Evolutionary conservation across 2,329 filamentous ascomycete genomes (phyloP), one percentile per base, ranked within the genome.

Genomic region (Paecilomyces niveus): DNA sequence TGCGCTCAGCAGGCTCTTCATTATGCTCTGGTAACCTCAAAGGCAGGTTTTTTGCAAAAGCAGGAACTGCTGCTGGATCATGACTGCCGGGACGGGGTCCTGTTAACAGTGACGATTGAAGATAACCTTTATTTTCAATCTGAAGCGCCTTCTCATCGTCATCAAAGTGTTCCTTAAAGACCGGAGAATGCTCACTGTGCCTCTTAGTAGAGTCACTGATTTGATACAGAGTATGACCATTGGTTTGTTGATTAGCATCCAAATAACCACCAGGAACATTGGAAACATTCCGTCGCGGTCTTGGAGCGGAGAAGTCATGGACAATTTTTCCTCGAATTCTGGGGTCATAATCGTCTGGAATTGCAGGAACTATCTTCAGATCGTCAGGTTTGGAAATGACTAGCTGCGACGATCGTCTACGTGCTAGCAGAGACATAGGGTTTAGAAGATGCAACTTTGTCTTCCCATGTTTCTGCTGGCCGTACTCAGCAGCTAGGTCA

Each of bases 301-400:
- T 76, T 5, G 85, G 85, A 3, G 81, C 83, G 54, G 83, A 86
- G 68, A 87, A 88, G 65, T 88, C 85, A 71, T 88, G 85, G 1
- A 87, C 78, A 22, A 84, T 80, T 54, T 82, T 85, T 18, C 85
- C 85, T 56, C 83, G 80, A 59, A 87, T 87, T 56, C 84, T 78
- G 11, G 84, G 84, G 64, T 86, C 84, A 65, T 85, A 86, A 64
- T 85, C 81, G 59, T 84, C 83, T 2, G 83, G 83, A 56, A 83
- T 77, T 1, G 81, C 78, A 56, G 78, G 76, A 18, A 81, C 73
- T 11, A 81, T 76, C 6, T 79, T 78, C 18, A 78, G 72, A 52
- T 84, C 81, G 32, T 84, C 82, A 11, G 77, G 71, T 26, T 78
- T 77, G 29, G 72, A 65, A 32, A 77, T 77, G 15, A 80, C 65